phyloP scores from a whole-genome alignment of 805 yeast genomes.

The Ogataea ramenticola region DNA sequence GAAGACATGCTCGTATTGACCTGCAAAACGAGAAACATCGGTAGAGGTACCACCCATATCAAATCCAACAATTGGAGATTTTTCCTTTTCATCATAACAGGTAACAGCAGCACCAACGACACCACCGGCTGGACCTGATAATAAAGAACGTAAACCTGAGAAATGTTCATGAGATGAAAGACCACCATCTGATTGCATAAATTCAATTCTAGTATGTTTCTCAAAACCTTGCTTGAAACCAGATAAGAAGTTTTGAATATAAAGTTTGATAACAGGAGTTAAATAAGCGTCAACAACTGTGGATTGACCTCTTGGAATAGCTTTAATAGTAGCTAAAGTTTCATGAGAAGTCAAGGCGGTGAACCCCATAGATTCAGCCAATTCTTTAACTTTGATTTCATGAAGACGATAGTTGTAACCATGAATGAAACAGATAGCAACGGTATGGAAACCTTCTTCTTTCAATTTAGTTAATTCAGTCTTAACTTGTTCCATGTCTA shows the following conservation, averaged over 20 bases:
- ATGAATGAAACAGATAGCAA: slow-evolving; percentile 30
- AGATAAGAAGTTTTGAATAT: slow-evolving; percentile 28
- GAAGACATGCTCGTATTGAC: slow-evolving; percentile 22
- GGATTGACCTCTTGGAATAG: slow-evolving; percentile 34
- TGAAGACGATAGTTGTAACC: slow-evolving; percentile 30
- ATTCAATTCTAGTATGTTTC: slow-evolving; percentile 31
- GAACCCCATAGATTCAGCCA: slow-evolving; percentile 43
- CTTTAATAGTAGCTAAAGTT: slow-evolving; percentile 29
- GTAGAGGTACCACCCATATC: slow-evolving; percentile 34
- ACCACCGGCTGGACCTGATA: slow-evolving; percentile 60
- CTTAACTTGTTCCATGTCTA: slow-evolving; percentile 19
- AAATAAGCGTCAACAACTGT: slow-evolving; percentile 35
- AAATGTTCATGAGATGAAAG: slow-evolving; percentile 43
- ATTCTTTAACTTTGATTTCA: slow-evolving; percentile 25
- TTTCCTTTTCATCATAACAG: slow-evolving; percentile 31
- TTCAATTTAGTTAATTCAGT: slow-evolving; percentile 17
- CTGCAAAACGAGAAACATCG: slow-evolving; percentile 27
- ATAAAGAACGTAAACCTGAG: slow-evolving; percentile 43
- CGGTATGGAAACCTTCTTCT: slow-evolving; percentile 22
- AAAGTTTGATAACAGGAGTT: slow-evolving; percentile 33
- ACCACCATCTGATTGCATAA: slow-evolving; percentile 58
- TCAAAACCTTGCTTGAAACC: slow-evolving; percentile 27
- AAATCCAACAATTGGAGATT: slow-evolving; percentile 24
- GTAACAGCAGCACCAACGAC: slow-evolving; percentile 51
- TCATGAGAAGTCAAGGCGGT: slow-evolving; percentile 30